Evolutionary conservation across 164 flowering plant species (phyloP).

Genomic region (Magnolia sinica): DNA sequence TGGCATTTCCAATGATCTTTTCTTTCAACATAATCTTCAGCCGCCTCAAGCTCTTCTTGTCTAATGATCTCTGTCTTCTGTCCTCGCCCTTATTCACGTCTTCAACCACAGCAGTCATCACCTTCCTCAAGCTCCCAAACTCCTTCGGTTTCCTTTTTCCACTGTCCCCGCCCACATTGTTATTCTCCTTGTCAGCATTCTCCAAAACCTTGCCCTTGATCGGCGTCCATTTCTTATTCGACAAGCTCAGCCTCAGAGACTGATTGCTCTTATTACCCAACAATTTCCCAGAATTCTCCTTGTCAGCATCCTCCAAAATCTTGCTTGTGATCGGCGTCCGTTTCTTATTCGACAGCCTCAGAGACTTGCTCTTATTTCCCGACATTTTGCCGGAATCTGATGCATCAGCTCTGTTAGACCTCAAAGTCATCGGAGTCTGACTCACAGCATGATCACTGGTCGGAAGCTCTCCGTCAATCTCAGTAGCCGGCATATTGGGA

Average conservation of each 20-base stretch:
- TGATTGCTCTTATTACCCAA: not conserved
- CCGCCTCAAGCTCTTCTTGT: slow-evolving; percentile 33
- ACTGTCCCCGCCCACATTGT: slow-evolving; percentile 1
- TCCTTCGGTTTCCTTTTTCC: not conserved
- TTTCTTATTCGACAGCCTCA: slow-evolving; percentile 5
- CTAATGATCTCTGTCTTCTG: not conserved
- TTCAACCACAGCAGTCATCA: not conserved
- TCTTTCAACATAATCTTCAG: slow-evolving; percentile 35
- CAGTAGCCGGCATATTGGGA: no score
- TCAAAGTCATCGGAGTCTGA: not conserved
- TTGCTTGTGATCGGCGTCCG: not conserved
- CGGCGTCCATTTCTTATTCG: slow-evolving; percentile 3
- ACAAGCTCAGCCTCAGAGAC: not conserved
- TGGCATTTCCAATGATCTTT: not conserved
- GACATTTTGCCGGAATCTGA: not conserved
- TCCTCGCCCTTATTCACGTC: not conserved
- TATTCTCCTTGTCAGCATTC: slow-evolving; percentile 32
- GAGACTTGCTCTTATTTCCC: not conserved
- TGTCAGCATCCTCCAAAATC: slow-evolving; percentile 20
- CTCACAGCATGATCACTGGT: not conserved
- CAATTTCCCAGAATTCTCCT: slow-evolving; percentile 22
- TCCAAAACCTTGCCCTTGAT: slow-evolving; percentile 4
- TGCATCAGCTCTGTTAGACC: slow-evolving; percentile 1
- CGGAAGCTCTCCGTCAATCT: no score
- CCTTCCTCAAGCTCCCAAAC: not conserved